Evolutionary conservation across 257 asterid species (phyloP).

Genomic region (Sherardia arvensis): DNA sequence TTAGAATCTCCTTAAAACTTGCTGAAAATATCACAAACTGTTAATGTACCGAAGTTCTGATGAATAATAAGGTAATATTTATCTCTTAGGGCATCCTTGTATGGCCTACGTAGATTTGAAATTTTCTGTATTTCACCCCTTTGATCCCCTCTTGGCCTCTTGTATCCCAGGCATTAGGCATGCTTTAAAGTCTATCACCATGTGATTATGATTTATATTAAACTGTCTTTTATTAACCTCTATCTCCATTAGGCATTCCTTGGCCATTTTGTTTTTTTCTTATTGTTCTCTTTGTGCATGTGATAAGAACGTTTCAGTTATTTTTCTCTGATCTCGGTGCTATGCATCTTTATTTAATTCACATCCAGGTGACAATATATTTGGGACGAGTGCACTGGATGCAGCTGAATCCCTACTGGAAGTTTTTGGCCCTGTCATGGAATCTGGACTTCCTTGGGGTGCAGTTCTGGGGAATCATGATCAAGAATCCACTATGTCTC

Average conservation of each 20-base stretch:
- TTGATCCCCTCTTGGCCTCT: not conserved
- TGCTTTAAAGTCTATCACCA: not conserved
- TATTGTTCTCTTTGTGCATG: not conserved
- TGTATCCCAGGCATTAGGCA: not conserved
- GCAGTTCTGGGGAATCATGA: conserved; percentile 94
- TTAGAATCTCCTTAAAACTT: not conserved
- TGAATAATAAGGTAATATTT: not conserved
- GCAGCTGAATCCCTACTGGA: conserved; percentile 84
- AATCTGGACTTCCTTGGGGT: conserved; percentile 81
- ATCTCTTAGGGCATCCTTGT: not conserved
- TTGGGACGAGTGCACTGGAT: conserved; percentile 77
- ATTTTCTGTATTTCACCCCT: not conserved
- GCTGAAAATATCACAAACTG: not conserved
- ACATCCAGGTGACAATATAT: conserved; percentile 74
- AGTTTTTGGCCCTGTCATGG: conserved; percentile 62
- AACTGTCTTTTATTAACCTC: not conserved
- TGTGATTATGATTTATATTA: not conserved
- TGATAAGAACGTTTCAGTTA: not conserved
- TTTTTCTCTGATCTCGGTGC: not conserved
- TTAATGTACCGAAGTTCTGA: not conserved
- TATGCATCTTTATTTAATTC: not conserved
- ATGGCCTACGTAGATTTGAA: not conserved
- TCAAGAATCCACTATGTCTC: conserved; percentile 92
- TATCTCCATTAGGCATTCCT: not conserved
- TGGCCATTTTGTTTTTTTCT: not conserved